Evolutionary conservation across 768 basidiomycete species (phyloP).

Genomic region (Cyathus striatus): DNA sequence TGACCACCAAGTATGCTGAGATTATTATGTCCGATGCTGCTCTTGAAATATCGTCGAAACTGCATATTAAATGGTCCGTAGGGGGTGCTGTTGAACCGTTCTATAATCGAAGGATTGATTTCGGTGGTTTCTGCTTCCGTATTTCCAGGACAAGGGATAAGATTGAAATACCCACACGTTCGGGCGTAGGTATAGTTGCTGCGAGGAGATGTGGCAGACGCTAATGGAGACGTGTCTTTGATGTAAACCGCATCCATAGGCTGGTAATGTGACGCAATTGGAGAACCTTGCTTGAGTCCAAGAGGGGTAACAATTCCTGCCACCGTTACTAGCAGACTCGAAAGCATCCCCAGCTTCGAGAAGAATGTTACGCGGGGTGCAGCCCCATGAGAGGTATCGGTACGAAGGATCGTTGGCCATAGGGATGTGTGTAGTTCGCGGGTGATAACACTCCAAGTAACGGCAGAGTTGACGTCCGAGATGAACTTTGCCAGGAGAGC

Average conservation of each 20-base stretch:
- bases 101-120: conserved; percentile 9
- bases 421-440: conserved; percentile 12
- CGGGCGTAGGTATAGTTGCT: conserved; percentile 9
- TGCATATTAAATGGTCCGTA: conserved; percentile 15
- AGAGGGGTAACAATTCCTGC: conserved; percentile 14
- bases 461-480: conserved; percentile 10
- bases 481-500: conserved; percentile 12
- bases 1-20: conserved; percentile 1
- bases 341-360: conserved; percentile 8
- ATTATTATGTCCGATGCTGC: conserved; percentile 7
- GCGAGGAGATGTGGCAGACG: conserved; percentile 13
- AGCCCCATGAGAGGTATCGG: conserved; percentile 6
- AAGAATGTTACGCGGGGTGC: conserved; percentile 6
- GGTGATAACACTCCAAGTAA: conserved; percentile 15
- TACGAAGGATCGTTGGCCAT: conserved; percentile 13
- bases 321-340: conserved; percentile 10
- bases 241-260: conserved; percentile 7
- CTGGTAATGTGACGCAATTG: background rate
- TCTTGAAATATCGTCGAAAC: conserved; percentile 12
- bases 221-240: conserved; percentile 12
- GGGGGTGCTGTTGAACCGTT: conserved; percentile 12
- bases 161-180: conserved; percentile 9
- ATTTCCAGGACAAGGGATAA: conserved; percentile 12
- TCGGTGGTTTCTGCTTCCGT: conserved; percentile 7
- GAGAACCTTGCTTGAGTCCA: conserved; percentile 12